Percentiles rank a stretch among this genome's conserved stretches.
phyloP scores from a whole-genome alignment of 176 grass and related monocot species.

The Oryza rufipogon region DNA sequence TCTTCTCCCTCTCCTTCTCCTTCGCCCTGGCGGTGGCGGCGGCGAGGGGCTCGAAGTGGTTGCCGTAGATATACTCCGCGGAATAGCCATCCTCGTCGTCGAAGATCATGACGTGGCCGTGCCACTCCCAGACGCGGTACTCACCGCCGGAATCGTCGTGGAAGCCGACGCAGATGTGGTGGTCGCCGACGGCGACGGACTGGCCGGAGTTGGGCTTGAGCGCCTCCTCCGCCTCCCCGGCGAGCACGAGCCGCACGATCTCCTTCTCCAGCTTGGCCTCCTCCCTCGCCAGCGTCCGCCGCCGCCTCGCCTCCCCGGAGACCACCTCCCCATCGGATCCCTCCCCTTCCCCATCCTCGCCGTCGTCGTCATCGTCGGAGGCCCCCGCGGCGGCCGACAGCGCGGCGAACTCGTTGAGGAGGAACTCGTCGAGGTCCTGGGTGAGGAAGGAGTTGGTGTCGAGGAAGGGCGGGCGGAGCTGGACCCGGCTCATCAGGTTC shows the following conservation, averaged over 20 bases:
- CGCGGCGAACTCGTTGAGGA: conserved; percentile 70
- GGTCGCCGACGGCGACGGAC: conserved; percentile 85
- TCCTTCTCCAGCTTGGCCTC: conserved; percentile 88
- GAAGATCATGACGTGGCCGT: conserved; percentile 95
- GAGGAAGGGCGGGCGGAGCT: conserved; percentile 91
- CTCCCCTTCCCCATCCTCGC: conserved; percentile 31
- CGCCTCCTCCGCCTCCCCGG: conserved; percentile 63
- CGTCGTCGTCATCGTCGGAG: conserved; percentile 41
- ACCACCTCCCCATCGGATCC: conserved; percentile 28
- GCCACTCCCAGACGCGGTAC: conserved; percentile 99
- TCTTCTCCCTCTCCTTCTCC: conserved; percentile 68
- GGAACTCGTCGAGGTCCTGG: conserved; percentile 81
- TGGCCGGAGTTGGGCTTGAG: conserved; percentile 92
- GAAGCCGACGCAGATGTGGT: conserved; percentile 80
- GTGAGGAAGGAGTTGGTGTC: conserved; percentile 97
- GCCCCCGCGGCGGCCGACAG: conserved; percentile 48
- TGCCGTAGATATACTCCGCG: conserved; percentile 91
- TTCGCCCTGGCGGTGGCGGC: conserved; percentile 50
- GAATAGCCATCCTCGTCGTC: conserved; percentile 92
- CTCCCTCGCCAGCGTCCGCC: conserved; percentile 66
- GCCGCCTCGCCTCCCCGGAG: conserved; percentile 54
- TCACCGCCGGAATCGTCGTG: conserved; percentile 78
- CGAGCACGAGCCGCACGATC: conserved; percentile 65
- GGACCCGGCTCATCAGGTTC: conserved; percentile 86
- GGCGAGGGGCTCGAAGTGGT: conserved; percentile 80